Evolutionary conservation across 306 rosid genomes (phyloP), one percentile per base, ranked within the genome.

Genomic region (Castanospermum australe): DNA sequence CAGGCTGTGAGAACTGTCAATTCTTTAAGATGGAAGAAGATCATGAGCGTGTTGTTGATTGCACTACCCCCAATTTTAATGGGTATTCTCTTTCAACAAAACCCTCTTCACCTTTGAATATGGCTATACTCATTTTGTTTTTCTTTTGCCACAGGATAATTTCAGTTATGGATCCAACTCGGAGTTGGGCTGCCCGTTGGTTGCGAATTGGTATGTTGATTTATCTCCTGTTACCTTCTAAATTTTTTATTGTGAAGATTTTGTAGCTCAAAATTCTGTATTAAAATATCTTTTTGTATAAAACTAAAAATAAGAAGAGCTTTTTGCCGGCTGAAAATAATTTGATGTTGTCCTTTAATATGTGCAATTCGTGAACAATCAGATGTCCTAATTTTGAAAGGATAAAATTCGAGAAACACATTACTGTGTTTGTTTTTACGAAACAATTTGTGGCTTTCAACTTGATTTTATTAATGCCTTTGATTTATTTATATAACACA

Each of bases 151-250:
- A 20, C 84, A 94, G 98, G 67, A 84, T 92, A 73, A 92, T 95
- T 64, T 90, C 98, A 5, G 97, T 95, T 25, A 95, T 92, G 99
- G 98, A 95, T 85, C 99, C 98, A 10, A 32, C 82, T 54, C 84
- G 92, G 80, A 95, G 99, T 38, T 95, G 98, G 99, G 94, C 98
- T 59, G 98, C 98, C 8, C 92, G 95, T 39, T 92, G 99, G 99
- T 79, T 95, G 79, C 89, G 98, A 76, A 91, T 92, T 45, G 97
- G 98, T 94, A 90, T 38, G 52, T 68, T 56, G 61, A 62, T 76
- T 76, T 71, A 35, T 48, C 54, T 78, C 21, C 48, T 17, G 17
- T 73, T 77, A 30, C 22, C n/a, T n/a, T n/a, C n/a, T 10, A 47
- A 69, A 30, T 1, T 9, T 21, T 41, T 54, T n/a, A n/a, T n/a